Evolutionary conservation across 768 basidiomycete genomes (phyloP).

Genomic region (Mycena maculata): DNA sequence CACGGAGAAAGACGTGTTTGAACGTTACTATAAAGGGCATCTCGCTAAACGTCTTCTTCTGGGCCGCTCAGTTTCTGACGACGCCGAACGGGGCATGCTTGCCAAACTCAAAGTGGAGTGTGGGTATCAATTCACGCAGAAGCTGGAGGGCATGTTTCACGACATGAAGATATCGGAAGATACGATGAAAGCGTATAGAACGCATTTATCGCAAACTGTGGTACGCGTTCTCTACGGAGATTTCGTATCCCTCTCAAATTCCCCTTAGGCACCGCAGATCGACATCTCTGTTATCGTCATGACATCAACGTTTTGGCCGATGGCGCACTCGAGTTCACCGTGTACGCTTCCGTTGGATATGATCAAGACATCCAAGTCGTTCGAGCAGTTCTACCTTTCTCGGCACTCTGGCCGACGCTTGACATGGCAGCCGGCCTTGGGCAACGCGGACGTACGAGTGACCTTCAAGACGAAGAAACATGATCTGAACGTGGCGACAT

Average conservation of each 20-base stretch:
- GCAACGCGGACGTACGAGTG: slow-evolving; percentile 89
- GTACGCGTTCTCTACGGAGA: slow-evolving; percentile 55
- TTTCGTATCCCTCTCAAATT: neutral
- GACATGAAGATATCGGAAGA: slow-evolving; percentile 94
- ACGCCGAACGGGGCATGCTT: slow-evolving; percentile 97
- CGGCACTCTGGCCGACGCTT: slow-evolving; percentile 91
- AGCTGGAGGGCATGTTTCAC: slow-evolving; percentile 98
- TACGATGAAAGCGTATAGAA: slow-evolving; percentile 79
- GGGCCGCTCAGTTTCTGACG: slow-evolving; percentile 92
- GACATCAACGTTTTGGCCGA: slow-evolving; percentile 98
- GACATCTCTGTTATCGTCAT: slow-evolving; percentile 92
- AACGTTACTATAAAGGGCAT: slow-evolving; percentile 97
- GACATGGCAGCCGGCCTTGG: slow-evolving; percentile 92
- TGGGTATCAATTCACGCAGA: slow-evolving; percentile 96
- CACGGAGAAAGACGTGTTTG: slow-evolving; percentile 96
- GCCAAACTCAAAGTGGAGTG: slow-evolving; percentile 97
- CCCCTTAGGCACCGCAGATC: slow-evolving; percentile 71
- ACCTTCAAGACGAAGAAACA: slow-evolving; percentile 83
- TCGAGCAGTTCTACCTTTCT: slow-evolving; percentile 90
- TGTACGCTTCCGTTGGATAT: slow-evolving; percentile 79
- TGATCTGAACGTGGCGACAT: slow-evolving; percentile 93
- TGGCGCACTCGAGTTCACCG: slow-evolving; percentile 68
- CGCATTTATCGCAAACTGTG: slow-evolving; percentile 64
- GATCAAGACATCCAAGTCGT: slow-evolving; percentile 74
- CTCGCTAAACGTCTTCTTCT: slow-evolving; percentile 92